Base-by-base conservation (phyloP, 2,329 filamentous ascomycete species). In the Orbilia blumenaviensis region DNA sequence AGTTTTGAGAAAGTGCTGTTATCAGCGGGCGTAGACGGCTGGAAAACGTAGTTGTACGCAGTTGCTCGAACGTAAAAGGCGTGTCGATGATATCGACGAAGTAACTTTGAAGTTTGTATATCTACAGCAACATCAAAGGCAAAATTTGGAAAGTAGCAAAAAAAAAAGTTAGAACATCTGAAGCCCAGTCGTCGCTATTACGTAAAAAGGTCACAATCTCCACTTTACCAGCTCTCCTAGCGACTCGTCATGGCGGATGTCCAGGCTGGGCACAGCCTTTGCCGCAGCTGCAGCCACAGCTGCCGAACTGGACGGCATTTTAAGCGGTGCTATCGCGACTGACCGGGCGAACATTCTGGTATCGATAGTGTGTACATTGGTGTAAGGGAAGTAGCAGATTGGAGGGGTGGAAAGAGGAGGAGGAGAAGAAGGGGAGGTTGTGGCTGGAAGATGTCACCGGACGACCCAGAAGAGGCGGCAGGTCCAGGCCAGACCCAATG, bases 11-110 rank as follows among this genome's bases (percentile, higher is more conserved):
- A 5, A 76, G 72, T 1, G 72, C 27, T 34, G 64, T 76, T 10
- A 76, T 76, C 9, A 76, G 52, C 2, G 72, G 72, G 1, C 72
- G 72, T 27, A 76, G 60, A 14, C 72, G 63, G 42, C 56, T 76
- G 42, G 72, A 76, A 25, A 76, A 76, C 3, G 72, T 76, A 5
- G 72, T 76, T 3, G 72, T 76, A 4, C 72, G 64, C 12, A 76
- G 41, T 29, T 76, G 72, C 16, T 76, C 72, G 34, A 76, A 76
- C 9, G 72, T 76, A 41, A 76, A 76, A 2, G 72, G 72, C 3
- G 72, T 76, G 29, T 76, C 72, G 21, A 76, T 76, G 29, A 76
- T 76, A 21, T 76, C 72, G 32, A 69, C 60, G 46, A 76, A 76
- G 42, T 76, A 69, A 0, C 64, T 58, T 69, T 76, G 72, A 38